phyloP scores from a whole-genome alignment of 225 moss, liverwort and hornwort genomes.

The Polytrichum formosum region DNA sequence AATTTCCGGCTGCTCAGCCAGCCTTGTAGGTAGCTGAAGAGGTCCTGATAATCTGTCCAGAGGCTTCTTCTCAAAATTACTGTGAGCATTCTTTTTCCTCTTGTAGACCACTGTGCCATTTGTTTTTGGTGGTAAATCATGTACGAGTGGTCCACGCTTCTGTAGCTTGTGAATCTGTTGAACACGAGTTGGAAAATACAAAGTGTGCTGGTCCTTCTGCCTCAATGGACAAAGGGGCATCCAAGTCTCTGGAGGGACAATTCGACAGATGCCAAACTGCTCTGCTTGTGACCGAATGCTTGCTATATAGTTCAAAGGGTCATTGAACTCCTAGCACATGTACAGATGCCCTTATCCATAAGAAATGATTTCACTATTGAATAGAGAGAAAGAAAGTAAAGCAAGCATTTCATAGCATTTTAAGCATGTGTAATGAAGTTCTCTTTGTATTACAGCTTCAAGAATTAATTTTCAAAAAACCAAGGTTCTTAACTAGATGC shows the following conservation, averaged over 20 bases:
- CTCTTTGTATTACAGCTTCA: too few species aligned
- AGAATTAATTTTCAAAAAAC: too few species aligned
- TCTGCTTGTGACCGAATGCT: constrained; percentile 56
- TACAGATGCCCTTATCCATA: not conserved
- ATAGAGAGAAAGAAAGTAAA: constrained; percentile 3
- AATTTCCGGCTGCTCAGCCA: constrained; percentile 33
- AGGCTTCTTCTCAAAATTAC: not conserved
- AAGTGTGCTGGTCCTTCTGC: constrained; percentile 28
- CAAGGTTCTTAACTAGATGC: too few species aligned
- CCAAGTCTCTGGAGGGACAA: constrained; percentile 56
- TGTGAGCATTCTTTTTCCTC: not conserved
- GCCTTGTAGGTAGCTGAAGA: constrained; percentile 7
- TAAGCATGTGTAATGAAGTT: too few species aligned
- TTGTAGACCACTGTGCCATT: constrained; percentile 4
- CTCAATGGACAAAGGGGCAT: constrained; percentile 46
- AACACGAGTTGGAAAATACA: constrained; percentile 54
- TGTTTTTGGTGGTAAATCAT: constrained; percentile 22
- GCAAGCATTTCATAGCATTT: too few species aligned
- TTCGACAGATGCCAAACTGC: constrained; percentile 58
- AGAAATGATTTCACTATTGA: constrained; percentile 2
- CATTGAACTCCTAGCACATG: constrained; percentile 53
- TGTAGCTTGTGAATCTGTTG: constrained; percentile 67
- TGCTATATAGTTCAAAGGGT: constrained; percentile 56
- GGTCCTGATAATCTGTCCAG: not conserved
- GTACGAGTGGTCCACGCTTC: constrained; percentile 31